Evolutionary conservation across 2,329 filamentous ascomycete species (phyloP), one percentile per base, ranked within the genome.

Genomic region (Aspergillus ruber): DNA sequence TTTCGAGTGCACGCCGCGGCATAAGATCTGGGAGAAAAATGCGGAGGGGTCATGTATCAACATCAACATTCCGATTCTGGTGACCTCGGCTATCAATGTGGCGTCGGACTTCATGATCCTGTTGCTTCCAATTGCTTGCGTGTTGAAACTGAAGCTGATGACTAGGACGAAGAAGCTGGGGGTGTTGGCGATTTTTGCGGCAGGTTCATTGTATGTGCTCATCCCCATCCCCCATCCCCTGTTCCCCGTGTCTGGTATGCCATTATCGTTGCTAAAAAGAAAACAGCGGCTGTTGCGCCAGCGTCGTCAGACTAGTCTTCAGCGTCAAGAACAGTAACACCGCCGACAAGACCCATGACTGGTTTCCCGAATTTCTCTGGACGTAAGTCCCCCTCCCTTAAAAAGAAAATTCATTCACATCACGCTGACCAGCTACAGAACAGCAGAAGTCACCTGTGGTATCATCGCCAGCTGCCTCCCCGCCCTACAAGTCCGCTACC

Each of bases 301-400:
- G 56, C 29, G 48, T 62, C 20, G 57, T 62, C 53, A 51, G 57
- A 35, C 50, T 62, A 12, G 45, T 45, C 7, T 47, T 55, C 23
- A 57, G 59, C 43, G 45, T 60, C 38, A 38, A 44, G 17, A 56
- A 54, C 44, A 45, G 45, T 10, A 32, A 43, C 38, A 54, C 45
- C 15, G 23, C 43, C 1, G 58, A 59, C 45, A 55, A 53, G 40
- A 60, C 57, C 3, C 51, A 57, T 15, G 55, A 56, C 43, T 58
- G 56, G 52, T 60, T 60, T 35, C 51, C 55, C 9, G 51, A 56
- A 32, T 54, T 58, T 23, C 43, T 62, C 3, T 61, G 59, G 59
- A 59, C 59, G 59, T 60, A 52, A 49, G 56, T 46, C n/a, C 6
- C 10, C 27, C 18, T 13, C 1, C 15, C n/a, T 7, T 9, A 20